Evolutionary conservation across 179 eudicot species (phyloP), one percentile per base, ranked within the genome.

Genomic region (Spinacia oleracea): DNA sequence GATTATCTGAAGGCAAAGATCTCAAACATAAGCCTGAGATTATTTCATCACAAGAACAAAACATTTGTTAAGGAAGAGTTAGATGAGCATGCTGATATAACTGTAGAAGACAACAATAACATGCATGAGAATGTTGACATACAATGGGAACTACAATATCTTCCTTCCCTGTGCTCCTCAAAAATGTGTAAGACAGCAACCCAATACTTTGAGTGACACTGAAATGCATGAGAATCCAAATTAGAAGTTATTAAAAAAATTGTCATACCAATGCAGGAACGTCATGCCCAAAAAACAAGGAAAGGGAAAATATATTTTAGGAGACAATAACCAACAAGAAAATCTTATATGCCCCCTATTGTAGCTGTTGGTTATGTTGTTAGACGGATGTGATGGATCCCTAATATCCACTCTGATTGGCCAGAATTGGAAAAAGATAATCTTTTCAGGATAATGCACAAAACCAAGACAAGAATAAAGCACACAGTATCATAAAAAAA

Each of bases 91-190:
- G 1, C 38, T 15, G 16, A 70, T 20, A 32, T 16, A 43, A 48
- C 50, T 45, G 14, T 45, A 1, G 11, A 55, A 60, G 72, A 18
- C 35, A 70, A 38, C 23, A 14, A 80, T 43, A 51, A 75, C 14
- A 53, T 46, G 25, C 53, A 73, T 62, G 31, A 79, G 64, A 15
- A 50, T 6, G 38, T 70, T 25, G 67, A 81, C 77, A 68, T 89
- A 93, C 98, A 90, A 89, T 93, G 76, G 97, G 98, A 84, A 93
- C 98, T 18, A 93, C 92, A 48, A 93, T 93, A 79, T 93, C 98
- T 88, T 93, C 97, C 83, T 92, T 93, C 69, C 93, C 90, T 11
- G 97, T 93, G 86, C 89, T 84, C 87, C 87, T 85, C 86, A 93
- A 85, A 82, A 92, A 93, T 56, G 98, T 90, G 84, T 92, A 93